These are phyloP conservation scores for Aspergillus tubingensis DNA, from an alignment of 2,329 filamentous ascomycete species.

Conservation along the genomic window DNA sequence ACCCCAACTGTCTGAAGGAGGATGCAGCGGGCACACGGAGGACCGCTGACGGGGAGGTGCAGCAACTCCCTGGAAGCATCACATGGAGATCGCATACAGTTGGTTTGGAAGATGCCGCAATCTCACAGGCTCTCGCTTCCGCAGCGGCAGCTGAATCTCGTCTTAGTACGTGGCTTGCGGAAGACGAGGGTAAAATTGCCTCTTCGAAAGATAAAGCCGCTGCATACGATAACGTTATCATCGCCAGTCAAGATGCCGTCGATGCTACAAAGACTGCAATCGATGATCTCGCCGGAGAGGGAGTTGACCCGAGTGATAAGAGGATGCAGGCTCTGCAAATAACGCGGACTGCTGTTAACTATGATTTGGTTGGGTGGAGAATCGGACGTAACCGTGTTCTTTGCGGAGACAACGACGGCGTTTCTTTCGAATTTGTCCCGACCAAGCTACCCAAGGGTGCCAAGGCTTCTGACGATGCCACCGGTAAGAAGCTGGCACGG, in stretches of 20 bases:
- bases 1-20: conserved; percentile 67
- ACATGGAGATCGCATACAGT: conserved; percentile 85
- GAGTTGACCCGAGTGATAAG: conserved; percentile 77
- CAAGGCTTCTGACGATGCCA: conserved; percentile 63
- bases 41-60: conserved; percentile 44
- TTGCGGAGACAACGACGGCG: conserved; percentile 79
- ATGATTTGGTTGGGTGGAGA: conserved; percentile 90
- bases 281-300: conserved; percentile 82
- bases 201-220: conserved; percentile 68
- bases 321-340: conserved; percentile 92
- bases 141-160: conserved; percentile 60
- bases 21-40: conserved; percentile 53
- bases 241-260: conserved; percentile 87
- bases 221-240: conserved; percentile 88
- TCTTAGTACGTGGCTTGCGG: conserved; percentile 52
- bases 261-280: conserved; percentile 93
- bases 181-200: conserved; percentile 40
- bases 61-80: conserved; percentile 69
- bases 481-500: conserved; percentile 73
- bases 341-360: conserved; percentile 89
- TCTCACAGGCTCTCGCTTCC: conserved; percentile 77
- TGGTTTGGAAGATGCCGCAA: conserved; percentile 87
- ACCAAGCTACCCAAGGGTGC: conserved; percentile 55
- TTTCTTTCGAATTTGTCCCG: conserved; percentile 53
- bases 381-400: conserved; percentile 90